These are phyloP conservation scores for Penicillium sp. DNA, from an alignment of 2,329 filamentous ascomycete species.

Conservation along the genomic window DNA sequence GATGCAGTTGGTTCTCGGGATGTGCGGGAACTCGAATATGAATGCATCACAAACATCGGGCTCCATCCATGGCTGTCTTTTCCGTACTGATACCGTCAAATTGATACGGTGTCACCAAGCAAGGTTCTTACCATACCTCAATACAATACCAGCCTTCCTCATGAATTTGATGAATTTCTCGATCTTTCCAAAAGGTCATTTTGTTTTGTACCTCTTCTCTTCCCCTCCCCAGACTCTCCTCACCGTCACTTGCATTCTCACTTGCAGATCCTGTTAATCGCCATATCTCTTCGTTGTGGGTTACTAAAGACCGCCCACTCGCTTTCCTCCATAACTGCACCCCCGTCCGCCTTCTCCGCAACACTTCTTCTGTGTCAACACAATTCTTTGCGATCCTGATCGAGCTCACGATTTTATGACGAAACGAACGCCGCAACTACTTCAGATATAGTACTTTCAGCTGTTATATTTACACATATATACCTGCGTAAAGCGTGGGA, in stretches of 20 bases:
- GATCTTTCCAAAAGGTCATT: slow-evolving; percentile 11
- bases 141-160: slow-evolving; percentile 6
- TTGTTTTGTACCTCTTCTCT: slow-evolving; percentile 6
- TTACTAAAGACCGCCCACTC: slow-evolving; percentile 1
- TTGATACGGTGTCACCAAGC: neutral
- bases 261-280: neutral
- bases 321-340: neutral
- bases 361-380: neutral
- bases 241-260: slow-evolving; percentile 14
- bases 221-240: slow-evolving; percentile 13
- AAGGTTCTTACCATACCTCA: slow-evolving; percentile 12
- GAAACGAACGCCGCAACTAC: slow-evolving; percentile 11
- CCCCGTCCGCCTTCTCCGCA: neutral
- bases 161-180: slow-evolving; percentile 9
- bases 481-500: neutral
- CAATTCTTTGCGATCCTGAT: slow-evolving; percentile 1
- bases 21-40: slow-evolving; percentile 3
- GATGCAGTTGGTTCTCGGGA: slow-evolving; percentile 1
- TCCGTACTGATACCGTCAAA: slow-evolving; percentile 7
- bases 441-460: neutral
- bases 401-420: slow-evolving; percentile 15
- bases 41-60: neutral
- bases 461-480: neutral
- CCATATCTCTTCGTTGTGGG: neutral
- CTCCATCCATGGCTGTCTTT: neutral